Conservation (phyloP, 768 basidiomycete species). For the Clitopilus passeckerianus region DNA sequence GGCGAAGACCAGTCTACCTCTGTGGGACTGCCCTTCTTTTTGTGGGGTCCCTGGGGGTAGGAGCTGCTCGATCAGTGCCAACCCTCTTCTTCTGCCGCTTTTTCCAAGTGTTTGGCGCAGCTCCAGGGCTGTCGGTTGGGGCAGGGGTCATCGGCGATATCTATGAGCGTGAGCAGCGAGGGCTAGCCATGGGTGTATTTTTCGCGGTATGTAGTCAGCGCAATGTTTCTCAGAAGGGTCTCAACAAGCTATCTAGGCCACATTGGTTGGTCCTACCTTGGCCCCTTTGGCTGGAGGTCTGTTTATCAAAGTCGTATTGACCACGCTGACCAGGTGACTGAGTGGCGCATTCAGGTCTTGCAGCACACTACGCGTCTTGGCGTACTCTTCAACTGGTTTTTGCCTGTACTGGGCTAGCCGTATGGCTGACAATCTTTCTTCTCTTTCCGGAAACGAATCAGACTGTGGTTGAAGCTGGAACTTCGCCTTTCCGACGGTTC, state of each 20-base stretch:
- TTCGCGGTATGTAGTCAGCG: neutral
- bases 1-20: constrained; percentile 51
- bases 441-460: constrained; percentile 49
- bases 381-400: constrained; percentile 14
- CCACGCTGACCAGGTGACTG: neutral
- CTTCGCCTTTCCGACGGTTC: neutral
- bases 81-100: constrained; percentile 48
- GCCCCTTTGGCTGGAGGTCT: neutral
- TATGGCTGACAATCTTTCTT: constrained; percentile 25
- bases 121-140: constrained; percentile 40
- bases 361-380: constrained; percentile 49
- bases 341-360: constrained; percentile 27
- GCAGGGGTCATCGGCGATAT: constrained; percentile 51
- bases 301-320: neutral
- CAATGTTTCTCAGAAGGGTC: neutral
- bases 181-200: constrained; percentile 23
- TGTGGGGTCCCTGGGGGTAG: constrained; percentile 49
- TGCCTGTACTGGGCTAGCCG: constrained; percentile 21
- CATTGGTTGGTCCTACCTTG: neutral
- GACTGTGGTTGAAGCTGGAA: neutral
- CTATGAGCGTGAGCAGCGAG: constrained; percentile 47
- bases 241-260: neutral
- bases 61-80: constrained; percentile 27
- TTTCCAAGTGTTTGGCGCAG: constrained; percentile 53
- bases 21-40: constrained; percentile 46